A percentile compares a stretch with the other conserved stretches of the same genome.
These are phyloP conservation scores for Digitaria exilis DNA, from an alignment of 202 grass and related monocot genomes.

Conservation along the genomic window DNA sequence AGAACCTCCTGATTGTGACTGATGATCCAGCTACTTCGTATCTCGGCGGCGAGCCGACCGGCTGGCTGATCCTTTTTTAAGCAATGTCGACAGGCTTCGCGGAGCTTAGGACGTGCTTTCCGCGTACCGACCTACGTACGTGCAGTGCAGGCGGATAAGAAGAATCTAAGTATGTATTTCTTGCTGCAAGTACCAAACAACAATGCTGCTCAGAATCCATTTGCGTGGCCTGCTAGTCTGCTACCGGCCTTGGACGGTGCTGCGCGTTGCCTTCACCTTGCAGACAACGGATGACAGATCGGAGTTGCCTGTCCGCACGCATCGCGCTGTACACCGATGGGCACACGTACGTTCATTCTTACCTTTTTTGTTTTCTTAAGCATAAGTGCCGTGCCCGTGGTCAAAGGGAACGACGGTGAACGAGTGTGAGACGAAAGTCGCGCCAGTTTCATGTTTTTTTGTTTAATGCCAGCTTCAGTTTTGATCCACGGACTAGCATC, in stretches of 20 bases:
- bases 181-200: not conserved
- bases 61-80: no score
- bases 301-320: not conserved
- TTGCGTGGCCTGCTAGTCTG: conserved; percentile 12
- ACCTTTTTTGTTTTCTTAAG: not conserved
- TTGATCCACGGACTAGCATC: not conserved
- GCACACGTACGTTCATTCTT: not conserved
- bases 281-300: not conserved
- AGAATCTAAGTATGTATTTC: not conserved
- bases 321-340: not conserved
- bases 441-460: not conserved
- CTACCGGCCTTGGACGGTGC: conserved; percentile 7
- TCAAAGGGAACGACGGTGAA: not conserved
- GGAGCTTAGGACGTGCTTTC: conserved; percentile 19
- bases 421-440: not conserved
- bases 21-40: not conserved
- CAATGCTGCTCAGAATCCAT: not conserved
- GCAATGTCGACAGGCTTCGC: not conserved
- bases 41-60: no score
- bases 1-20: not conserved
- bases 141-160: not conserved
- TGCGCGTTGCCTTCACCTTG: conserved; percentile 7
- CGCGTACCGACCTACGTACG: conserved; percentile 30
- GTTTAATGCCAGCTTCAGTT: not conserved
- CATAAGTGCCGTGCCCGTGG: not conserved